These are phyloP conservation scores for Epichloe scottii DNA, from an alignment of 2,329 filamentous ascomycete species.

Conservation along the genomic window DNA sequence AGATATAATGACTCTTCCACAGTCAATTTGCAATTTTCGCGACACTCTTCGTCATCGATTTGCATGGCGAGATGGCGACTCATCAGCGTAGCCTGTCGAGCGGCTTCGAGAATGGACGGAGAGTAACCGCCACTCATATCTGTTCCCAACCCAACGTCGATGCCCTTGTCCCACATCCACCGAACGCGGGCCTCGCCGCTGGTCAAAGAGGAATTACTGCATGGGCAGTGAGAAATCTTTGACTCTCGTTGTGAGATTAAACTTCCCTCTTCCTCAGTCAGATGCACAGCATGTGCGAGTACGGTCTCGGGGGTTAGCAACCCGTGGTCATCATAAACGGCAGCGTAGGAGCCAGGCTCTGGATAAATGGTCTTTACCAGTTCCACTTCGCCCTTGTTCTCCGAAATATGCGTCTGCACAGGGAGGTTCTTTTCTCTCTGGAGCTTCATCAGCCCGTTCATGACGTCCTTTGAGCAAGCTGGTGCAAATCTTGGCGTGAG, in stretches of 20 bases:
- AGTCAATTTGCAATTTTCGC: conserved; percentile 52
- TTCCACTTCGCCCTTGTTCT: conserved; percentile 62
- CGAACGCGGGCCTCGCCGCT: conserved; percentile 68
- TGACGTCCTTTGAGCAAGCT: conserved; percentile 44
- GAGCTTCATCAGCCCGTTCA: conserved; percentile 52
- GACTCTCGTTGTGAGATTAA: conserved; percentile 48
- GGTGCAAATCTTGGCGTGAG: conserved; percentile 64
- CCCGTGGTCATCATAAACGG: conserved; percentile 63
- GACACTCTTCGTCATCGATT: conserved; percentile 18
- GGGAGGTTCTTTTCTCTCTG: conserved; percentile 51
- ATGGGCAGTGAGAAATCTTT: conserved; percentile 76
- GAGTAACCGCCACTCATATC: conserved; percentile 86
- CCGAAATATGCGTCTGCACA: conserved; percentile 81
- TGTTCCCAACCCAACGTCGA: conserved; percentile 77
- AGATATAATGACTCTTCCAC: conserved; percentile 80
- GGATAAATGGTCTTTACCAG: conserved; percentile 64
- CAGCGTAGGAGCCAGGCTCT: conserved; percentile 49
- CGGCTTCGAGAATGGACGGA: conserved; percentile 70
- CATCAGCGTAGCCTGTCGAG: conserved; percentile 67
- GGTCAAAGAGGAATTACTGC: conserved; percentile 71
- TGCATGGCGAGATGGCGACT: conserved; percentile 57
- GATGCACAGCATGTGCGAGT: conserved; percentile 73
- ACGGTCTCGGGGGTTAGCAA: conserved; percentile 64
- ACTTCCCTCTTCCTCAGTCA: conserved; percentile 51
- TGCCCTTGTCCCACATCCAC: conserved; percentile 57